Percentiles rank a stretch among this genome's conserved stretches.
Conservation (phyloP, 192 early-diverging fungal species). For the Gryganskiella cystojenkinii region DNA sequence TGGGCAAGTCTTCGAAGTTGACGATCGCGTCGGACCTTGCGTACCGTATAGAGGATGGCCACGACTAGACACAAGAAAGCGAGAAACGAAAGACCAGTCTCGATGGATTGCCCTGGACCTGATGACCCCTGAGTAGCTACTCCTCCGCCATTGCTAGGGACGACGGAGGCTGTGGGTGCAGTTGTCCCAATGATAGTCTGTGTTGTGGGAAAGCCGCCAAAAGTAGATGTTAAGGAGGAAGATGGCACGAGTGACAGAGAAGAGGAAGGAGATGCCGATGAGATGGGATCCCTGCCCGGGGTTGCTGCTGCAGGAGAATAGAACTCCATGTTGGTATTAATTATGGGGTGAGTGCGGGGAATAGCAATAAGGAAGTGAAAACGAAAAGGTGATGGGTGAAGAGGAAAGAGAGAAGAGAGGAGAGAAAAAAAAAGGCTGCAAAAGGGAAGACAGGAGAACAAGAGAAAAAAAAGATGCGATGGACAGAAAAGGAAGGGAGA, state of each 20-base stretch:
- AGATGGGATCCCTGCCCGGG: too few species aligned
- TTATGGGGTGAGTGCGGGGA: not conserved
- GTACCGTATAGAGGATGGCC: constrained; percentile 15
- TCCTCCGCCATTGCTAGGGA: not conserved
- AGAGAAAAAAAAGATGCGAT: not conserved
- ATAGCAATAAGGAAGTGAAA: not conserved
- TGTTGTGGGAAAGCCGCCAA: too few species aligned
- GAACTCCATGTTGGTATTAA: not conserved
- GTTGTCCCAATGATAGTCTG: not conserved
- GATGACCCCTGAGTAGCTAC: not conserved
- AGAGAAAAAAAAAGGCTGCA: not conserved
- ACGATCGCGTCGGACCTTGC: constrained; percentile 20
- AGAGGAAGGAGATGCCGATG: too few species aligned
- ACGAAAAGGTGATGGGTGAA: not conserved
- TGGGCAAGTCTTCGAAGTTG: constrained; percentile 9
- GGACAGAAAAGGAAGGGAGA: not conserved
- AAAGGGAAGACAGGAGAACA: not conserved
- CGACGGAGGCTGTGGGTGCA: not conserved
- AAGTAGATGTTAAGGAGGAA: too few species aligned
- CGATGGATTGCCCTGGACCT: not conserved
- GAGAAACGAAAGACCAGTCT: constrained; percentile 27
- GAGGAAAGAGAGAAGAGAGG: not conserved
- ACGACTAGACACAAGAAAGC: constrained; percentile 11
- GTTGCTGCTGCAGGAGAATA: too few species aligned
- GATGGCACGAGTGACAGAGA: too few species aligned